These are phyloP conservation scores for Saraca asoca DNA, from an alignment of 331 rosid species.

Conservation along the genomic window DNA sequence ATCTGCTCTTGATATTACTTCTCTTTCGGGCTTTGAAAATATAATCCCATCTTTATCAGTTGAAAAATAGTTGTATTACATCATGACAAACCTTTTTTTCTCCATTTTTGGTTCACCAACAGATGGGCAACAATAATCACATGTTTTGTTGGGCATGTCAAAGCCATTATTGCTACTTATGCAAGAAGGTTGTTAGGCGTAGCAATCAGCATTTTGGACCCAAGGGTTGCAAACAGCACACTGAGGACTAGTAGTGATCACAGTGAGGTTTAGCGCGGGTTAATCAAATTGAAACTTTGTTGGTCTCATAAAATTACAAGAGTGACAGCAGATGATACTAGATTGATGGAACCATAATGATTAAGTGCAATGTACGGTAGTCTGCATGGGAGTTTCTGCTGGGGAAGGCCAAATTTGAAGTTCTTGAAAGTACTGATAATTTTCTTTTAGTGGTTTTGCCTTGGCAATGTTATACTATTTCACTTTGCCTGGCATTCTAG, in stretches of 20 bases:
- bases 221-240: constrained; percentile 84
- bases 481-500: neutral
- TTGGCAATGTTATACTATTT: neutral
- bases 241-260: constrained; percentile 43
- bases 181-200: constrained; percentile 67
- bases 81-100: constrained; percentile 19
- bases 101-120: constrained; percentile 39
- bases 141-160: constrained; percentile 90
- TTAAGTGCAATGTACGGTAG: neutral
- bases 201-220: constrained; percentile 80
- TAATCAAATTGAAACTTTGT: neutral
- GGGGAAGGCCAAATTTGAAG: neutral
- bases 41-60: constrained; percentile 1
- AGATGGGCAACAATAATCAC: constrained; percentile 89
- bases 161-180: constrained; percentile 76
- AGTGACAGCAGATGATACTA: constrained; percentile 13
- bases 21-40: constrained; percentile 5
- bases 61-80: constrained; percentile 15
- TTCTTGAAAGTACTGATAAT: neutral
- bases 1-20: neutral
- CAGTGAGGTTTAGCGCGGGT: neutral
- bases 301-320: neutral
- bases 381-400: neutral
- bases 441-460: neutral
- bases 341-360: constrained; percentile 7